Evolutionary conservation across 495 filamentous ascomycete species (phyloP).

Genomic region (Trichodelitschia bisporula): DNA sequence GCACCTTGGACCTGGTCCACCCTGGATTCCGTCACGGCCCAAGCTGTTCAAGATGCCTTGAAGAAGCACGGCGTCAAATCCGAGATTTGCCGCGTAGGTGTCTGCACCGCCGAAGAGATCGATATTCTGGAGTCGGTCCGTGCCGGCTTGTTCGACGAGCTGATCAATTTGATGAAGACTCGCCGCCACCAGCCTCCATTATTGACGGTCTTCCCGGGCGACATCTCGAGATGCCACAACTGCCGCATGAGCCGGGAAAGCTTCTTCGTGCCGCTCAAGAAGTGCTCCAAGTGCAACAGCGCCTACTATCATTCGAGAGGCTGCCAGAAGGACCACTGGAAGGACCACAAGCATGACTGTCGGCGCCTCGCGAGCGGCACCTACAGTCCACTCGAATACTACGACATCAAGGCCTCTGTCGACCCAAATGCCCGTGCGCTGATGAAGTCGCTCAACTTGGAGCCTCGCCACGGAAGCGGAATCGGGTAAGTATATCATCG

Average conservation of each 20-base stretch:
- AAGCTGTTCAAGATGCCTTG: not conserved
- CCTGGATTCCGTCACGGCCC: not conserved
- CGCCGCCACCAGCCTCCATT: too few relatives aligned
- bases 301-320: conserved; percentile 16
- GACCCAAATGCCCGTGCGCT: too few relatives aligned
- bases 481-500: too few relatives aligned
- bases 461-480: too few relatives aligned
- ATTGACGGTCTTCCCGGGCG: too few relatives aligned
- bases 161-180: not conserved
- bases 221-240: not conserved
- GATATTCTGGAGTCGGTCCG: too few relatives aligned
- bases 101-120: not conserved
- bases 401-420: too few relatives aligned
- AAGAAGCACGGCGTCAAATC: not conserved
- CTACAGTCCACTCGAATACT: too few relatives aligned
- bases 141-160: not conserved
- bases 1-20: not conserved
- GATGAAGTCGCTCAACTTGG: too few relatives aligned
- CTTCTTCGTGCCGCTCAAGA: not conserved
- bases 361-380: too few relatives aligned
- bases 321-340: conserved; percentile 19
- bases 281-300: not conserved
- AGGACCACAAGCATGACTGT: conserved; percentile 16
- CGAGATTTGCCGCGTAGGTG: not conserved
- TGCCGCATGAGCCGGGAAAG: not conserved